Percentiles rank a stretch among this genome's conserved stretches.
These are phyloP conservation scores for Helichrysum umbraculigerum DNA, from an alignment of 129 eudicot genomes.

Conservation along the genomic window DNA sequence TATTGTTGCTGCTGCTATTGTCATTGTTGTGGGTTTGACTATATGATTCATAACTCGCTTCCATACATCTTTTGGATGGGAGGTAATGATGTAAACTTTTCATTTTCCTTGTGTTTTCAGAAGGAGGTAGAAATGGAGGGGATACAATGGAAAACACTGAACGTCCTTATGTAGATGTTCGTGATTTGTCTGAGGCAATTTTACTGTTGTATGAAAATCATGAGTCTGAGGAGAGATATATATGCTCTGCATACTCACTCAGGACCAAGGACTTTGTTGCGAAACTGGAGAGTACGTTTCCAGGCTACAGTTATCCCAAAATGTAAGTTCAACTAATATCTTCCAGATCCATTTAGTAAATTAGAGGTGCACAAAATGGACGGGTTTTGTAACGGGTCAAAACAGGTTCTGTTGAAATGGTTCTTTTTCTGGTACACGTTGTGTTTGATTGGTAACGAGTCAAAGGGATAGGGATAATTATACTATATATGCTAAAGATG, in stretches of 20 bases:
- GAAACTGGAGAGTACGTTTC: constrained; percentile 39
- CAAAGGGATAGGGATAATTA: too few species aligned
- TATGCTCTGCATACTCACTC: constrained; percentile 36
- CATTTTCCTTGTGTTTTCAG: neutral
- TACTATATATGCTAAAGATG: too few species aligned
- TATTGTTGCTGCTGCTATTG: too few species aligned
- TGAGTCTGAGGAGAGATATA: constrained; percentile 45
- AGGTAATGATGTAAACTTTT: neutral
- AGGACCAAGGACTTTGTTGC: constrained; percentile 31
- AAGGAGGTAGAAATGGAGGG: constrained; percentile 27
- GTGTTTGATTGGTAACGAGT: too few species aligned
- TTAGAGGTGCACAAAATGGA: too few species aligned
- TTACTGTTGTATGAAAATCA: constrained; percentile 41
- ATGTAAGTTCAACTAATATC: constrained; percentile 26
- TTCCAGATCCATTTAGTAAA: too few species aligned
- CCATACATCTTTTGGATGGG: too few species aligned
- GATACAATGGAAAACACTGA: constrained; percentile 21
- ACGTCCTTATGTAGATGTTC: constrained; percentile 41
- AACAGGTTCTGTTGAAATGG: too few species aligned
- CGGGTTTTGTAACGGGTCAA: too few species aligned
- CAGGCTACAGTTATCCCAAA: constrained; percentile 41
- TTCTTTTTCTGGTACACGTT: too few species aligned
- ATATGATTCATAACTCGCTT: too few species aligned
- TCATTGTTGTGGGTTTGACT: too few species aligned
- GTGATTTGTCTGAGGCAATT: constrained; percentile 40